Conservation (phyloP, 2,329 filamentous ascomycete genomes). For the Elsinoe arachidis region DNA sequence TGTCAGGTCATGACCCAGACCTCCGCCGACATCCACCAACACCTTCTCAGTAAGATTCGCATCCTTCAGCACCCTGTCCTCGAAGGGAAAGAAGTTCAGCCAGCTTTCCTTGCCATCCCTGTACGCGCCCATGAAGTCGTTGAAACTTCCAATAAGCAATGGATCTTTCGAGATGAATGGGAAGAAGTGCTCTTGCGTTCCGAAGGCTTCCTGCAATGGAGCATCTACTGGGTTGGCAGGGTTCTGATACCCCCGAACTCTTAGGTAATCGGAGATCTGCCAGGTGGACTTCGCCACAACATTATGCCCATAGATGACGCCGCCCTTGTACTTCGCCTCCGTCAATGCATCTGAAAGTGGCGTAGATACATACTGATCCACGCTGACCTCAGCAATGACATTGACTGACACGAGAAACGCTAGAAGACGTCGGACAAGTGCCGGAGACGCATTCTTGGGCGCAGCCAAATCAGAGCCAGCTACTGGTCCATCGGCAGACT, state of each 20-base stretch:
- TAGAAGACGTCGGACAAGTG: constrained; percentile 15
- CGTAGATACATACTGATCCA: constrained; percentile 15
- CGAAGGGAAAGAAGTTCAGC: constrained; percentile 22
- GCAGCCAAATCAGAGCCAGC: constrained; percentile 4
- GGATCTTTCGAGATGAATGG: constrained; percentile 4
- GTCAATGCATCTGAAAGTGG: constrained; percentile 12
- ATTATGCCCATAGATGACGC: constrained; percentile 16
- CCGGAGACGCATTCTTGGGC: constrained; percentile 14
- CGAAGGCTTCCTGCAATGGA: constrained; percentile 11
- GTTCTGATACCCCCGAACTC: constrained; percentile 13
- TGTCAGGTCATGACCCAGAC: constrained; percentile 20
- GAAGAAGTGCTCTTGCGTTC: constrained; percentile 12
- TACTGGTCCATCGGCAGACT: background rate
- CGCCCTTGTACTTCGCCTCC: constrained; percentile 15
- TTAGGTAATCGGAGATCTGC: constrained; percentile 16
- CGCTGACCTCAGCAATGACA: constrained; percentile 12
- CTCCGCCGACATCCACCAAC: constrained; percentile 24
- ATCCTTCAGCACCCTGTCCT: background rate
- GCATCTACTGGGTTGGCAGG: constrained; percentile 12
- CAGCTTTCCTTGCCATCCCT: constrained; percentile 30
- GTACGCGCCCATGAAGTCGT: constrained; percentile 33
- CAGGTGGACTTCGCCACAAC: constrained; percentile 9
- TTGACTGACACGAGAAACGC: constrained; percentile 14
- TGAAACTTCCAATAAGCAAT: constrained; percentile 20
- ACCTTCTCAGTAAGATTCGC: constrained; percentile 9